Evolutionary conservation across 805 yeast genomes (phyloP).

Genomic region (Wickerhamomyces xylosicus): DNA sequence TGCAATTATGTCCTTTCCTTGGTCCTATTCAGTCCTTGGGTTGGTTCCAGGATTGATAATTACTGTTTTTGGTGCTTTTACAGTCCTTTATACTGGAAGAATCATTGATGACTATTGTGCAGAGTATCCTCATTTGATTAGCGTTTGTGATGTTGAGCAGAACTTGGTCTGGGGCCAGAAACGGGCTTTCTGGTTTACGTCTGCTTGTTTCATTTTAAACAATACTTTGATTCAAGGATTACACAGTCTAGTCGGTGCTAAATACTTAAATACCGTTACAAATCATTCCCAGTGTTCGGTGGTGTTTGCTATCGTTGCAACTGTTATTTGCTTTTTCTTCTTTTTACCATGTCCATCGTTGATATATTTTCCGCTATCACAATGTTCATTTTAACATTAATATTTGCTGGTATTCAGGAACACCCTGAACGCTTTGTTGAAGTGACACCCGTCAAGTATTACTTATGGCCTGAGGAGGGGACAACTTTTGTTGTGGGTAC

Average conservation of each 20-base stretch:
- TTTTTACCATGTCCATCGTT: constrained; percentile 41
- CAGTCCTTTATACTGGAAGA: constrained; percentile 46
- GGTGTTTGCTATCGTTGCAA: constrained; percentile 38
- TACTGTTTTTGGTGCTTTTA: constrained; percentile 38
- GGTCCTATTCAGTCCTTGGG: constrained; percentile 53
- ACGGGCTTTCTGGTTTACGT: constrained; percentile 49
- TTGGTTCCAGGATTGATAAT: constrained; percentile 47
- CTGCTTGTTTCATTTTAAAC: constrained; percentile 41
- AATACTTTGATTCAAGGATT: constrained; percentile 49
- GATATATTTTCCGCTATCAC: constrained; percentile 46
- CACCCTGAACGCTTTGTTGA: constrained; percentile 35
- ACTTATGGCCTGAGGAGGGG: constrained; percentile 39
- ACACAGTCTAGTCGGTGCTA: constrained; percentile 51
- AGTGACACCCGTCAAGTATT: constrained; percentile 29
- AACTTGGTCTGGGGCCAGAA: constrained; percentile 39
- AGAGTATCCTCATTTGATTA: constrained; percentile 38
- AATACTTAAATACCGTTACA: constrained; percentile 45
- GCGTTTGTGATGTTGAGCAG: constrained; percentile 52
- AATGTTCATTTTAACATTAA: constrained; percentile 43
- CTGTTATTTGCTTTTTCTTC: constrained; percentile 37
- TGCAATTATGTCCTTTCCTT: constrained; percentile 58
- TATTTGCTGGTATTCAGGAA: constrained; percentile 41
- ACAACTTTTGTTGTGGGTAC: constrained; percentile 44
- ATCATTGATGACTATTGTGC: constrained; percentile 45
- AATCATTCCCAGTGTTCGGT: constrained; percentile 41